These are phyloP conservation scores for Enterospora canceri DNA, from an alignment of 371 early-diverging fungal genomes.

Conservation along the genomic window DNA sequence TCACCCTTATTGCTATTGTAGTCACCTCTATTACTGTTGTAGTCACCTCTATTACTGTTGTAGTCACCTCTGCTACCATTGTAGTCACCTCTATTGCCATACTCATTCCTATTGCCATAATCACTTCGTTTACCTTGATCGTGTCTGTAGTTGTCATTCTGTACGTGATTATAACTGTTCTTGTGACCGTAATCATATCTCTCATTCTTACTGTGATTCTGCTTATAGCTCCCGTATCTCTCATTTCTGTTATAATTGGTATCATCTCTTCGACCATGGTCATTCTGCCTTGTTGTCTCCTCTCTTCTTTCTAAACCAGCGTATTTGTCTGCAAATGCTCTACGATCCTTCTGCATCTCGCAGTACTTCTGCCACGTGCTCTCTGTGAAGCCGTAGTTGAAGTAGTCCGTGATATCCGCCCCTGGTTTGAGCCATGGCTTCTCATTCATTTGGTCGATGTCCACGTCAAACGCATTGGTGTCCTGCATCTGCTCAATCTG, in stretches of 20 bases:
- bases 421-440: slow-evolving; percentile 92
- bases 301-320: not conserved
- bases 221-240: not conserved
- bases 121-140: not conserved
- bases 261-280: not conserved
- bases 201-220: not conserved
- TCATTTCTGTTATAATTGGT: not conserved
- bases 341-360: slow-evolving; percentile 65
- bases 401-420: slow-evolving; percentile 88
- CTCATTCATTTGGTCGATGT: slow-evolving; percentile 72
- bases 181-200: slow-evolving; percentile 2
- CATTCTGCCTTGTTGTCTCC: not conserved
- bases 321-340: slow-evolving; percentile 21
- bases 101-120: not conserved
- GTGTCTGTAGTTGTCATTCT: not conserved
- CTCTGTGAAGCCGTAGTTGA: slow-evolving; percentile 93
- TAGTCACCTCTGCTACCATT: not conserved
- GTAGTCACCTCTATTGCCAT: not conserved
- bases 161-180: not conserved
- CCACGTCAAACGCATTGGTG: slow-evolving; percentile 64
- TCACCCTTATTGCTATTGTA: not conserved
- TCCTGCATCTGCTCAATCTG: slow-evolving; percentile 21
- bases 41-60: not conserved
- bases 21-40: not conserved
- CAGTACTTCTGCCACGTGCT: slow-evolving; percentile 76